Conservation (phyloP, 805 yeast genomes). For the Kodamaea jinghongensis region DNA sequence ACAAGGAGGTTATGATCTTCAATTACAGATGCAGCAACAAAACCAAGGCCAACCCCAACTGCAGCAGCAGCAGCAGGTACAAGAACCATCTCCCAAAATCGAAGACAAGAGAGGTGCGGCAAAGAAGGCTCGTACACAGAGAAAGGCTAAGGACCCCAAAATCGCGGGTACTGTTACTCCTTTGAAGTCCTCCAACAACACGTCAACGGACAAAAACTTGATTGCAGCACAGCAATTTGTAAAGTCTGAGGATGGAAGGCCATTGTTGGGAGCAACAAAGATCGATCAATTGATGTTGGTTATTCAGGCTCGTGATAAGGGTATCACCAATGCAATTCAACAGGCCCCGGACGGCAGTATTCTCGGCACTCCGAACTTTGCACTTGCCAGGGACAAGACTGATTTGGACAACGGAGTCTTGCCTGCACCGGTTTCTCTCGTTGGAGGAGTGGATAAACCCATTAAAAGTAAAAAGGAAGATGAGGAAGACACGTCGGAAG, state of each 20-base stretch:
- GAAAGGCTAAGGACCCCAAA: slow-evolving; percentile 5
- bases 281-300: slow-evolving; percentile 90
- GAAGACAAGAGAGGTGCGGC: slow-evolving; percentile 2
- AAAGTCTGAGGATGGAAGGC: slow-evolving; percentile 60
- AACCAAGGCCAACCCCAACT: background rate
- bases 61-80: slow-evolving; percentile 7
- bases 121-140: slow-evolving; percentile 2
- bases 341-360: slow-evolving; percentile 71
- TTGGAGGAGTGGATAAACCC: slow-evolving; percentile 79
- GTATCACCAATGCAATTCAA: slow-evolving; percentile 60
- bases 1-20: slow-evolving; percentile 6
- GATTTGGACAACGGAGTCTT: slow-evolving; percentile 45
- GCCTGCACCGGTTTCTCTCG: slow-evolving; percentile 55
- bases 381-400: slow-evolving; percentile 12
- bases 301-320: slow-evolving; percentile 82
- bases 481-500: slow-evolving; percentile 18
- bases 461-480: slow-evolving; percentile 27
- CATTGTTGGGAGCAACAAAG: slow-evolving; percentile 79
- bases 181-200: slow-evolving; percentile 3
- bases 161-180: slow-evolving; percentile 7
- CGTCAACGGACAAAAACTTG: slow-evolving; percentile 21
- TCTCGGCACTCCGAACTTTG: slow-evolving; percentile 38
- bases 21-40: slow-evolving; percentile 3
- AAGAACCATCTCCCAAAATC: slow-evolving; percentile 4
- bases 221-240: slow-evolving; percentile 48